phyloP scores from a whole-genome alignment of 2,329 filamentous ascomycete species.

The Hyphodiscus sp. region DNA sequence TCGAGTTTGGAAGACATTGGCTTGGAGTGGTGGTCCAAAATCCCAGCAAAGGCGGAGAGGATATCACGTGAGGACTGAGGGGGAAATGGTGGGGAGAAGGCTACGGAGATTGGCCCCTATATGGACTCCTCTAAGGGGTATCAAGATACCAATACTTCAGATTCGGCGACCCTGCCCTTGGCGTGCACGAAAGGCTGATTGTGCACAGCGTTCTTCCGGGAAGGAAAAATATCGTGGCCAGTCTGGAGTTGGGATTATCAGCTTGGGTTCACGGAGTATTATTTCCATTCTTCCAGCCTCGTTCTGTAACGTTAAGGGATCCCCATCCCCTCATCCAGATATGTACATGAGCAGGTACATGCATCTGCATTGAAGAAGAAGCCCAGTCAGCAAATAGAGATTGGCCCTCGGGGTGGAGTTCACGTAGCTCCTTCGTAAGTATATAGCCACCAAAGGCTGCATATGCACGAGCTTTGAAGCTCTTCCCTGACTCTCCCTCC shows the following conservation, averaged over 20 bases:
- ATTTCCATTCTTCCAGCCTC: background rate
- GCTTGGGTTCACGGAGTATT: background rate
- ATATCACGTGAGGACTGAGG: no score
- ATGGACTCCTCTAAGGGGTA: no score
- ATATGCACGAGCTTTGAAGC: constrained; percentile 8
- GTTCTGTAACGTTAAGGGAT: background rate
- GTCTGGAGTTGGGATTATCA: background rate
- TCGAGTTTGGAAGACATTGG: no score
- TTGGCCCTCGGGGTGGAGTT: background rate
- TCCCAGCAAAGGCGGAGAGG: no score
- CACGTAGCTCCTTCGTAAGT: constrained; percentile 7
- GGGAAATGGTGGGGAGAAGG: no score
- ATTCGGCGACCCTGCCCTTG: background rate
- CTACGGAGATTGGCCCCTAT: no score
- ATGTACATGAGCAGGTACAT: background rate
- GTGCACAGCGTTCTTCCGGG: background rate
- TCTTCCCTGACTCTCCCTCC: background rate
- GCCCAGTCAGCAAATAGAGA: constrained; percentile 2
- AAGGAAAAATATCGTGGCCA: background rate
- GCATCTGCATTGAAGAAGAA: constrained; percentile 1
- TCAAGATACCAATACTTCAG: no score
- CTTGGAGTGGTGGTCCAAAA: no score
- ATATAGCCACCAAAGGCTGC: background rate
- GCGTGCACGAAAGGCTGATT: background rate
- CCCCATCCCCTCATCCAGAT: background rate